Conservation (phyloP, 768 basidiomycete species). For the Chalciporus pseudorubinellus region DNA sequence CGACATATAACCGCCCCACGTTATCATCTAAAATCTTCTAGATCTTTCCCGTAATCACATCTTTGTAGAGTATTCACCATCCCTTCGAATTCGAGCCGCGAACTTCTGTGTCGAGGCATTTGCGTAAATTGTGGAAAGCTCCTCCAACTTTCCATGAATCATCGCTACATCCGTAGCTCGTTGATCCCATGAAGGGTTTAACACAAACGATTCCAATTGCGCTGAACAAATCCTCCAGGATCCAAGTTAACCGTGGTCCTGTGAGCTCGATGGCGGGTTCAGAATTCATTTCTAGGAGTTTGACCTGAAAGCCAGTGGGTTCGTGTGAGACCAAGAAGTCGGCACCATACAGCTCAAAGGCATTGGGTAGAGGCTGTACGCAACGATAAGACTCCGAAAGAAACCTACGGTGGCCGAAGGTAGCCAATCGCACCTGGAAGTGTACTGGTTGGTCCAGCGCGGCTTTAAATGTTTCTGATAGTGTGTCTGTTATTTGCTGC, state of each 20-base stretch:
- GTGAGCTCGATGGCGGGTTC: conserved; percentile 96
- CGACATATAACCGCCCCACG: background rate
- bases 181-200: conserved; percentile 49
- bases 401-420: background rate
- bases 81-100: conserved; percentile 28
- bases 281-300: conserved; percentile 88
- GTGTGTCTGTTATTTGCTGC: conserved; percentile 57
- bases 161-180: background rate
- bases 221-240: conserved; percentile 77
- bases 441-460: conserved; percentile 78
- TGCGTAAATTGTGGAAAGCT: conserved; percentile 52
- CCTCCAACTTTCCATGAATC: conserved; percentile 52
- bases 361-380: conserved; percentile 76
- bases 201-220: conserved; percentile 68
- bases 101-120: conserved; percentile 62
- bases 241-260: conserved; percentile 76
- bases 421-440: conserved; percentile 61
- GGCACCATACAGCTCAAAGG: conserved; percentile 93
- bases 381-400: background rate
- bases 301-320: conserved; percentile 49
- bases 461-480: conserved; percentile 84
- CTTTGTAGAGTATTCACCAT: conserved; percentile 5
- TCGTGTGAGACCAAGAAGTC: conserved; percentile 77
- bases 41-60: background rate
- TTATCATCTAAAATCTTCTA: background rate